Evolutionary conservation across 495 filamentous ascomycete species (phyloP).

Genomic region (Penicillium robsamsonii): DNA sequence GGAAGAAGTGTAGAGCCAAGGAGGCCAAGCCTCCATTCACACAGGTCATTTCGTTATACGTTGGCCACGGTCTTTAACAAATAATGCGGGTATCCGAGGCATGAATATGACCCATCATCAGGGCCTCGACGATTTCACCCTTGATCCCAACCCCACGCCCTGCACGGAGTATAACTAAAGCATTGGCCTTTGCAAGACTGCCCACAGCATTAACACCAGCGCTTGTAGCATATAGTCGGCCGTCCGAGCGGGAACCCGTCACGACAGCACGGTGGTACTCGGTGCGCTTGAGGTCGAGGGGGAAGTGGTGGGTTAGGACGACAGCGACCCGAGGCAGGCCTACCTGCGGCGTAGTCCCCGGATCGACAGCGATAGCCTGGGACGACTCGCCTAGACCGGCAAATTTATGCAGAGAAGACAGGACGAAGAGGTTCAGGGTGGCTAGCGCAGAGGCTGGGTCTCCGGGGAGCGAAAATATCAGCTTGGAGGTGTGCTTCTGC

Average conservation of each 20-base stretch:
- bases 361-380: slow-evolving; percentile 13
- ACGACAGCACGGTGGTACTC: slow-evolving; percentile 86
- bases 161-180: slow-evolving; percentile 72
- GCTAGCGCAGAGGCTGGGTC: slow-evolving; percentile 93
- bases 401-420: slow-evolving; percentile 80
- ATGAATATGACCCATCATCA: slow-evolving; percentile 55
- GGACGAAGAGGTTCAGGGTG: slow-evolving; percentile 88
- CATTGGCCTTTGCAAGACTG: slow-evolving; percentile 85
- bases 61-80: slow-evolving; percentile 8
- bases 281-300: slow-evolving; percentile 68
- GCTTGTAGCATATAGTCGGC: slow-evolving; percentile 70
- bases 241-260: slow-evolving; percentile 56
- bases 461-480: slow-evolving; percentile 88
- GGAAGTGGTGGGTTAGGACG: slow-evolving; percentile 65
- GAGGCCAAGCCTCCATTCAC: slow-evolving; percentile 17
- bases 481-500: slow-evolving; percentile 57
- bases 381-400: slow-evolving; percentile 43
- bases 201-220: slow-evolving; percentile 73
- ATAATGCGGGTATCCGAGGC: slow-evolving; percentile 29
- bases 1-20: not conserved
- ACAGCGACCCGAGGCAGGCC: slow-evolving; percentile 74
- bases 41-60: slow-evolving; percentile 1
- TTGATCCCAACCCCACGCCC: slow-evolving; percentile 47
- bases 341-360: slow-evolving; percentile 37
- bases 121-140: slow-evolving; percentile 56